A percentile compares a stretch with the other conserved stretches of the same genome.
Conservation (phyloP, 495 filamentous ascomycete species). For the Neurospora sp. region DNA sequence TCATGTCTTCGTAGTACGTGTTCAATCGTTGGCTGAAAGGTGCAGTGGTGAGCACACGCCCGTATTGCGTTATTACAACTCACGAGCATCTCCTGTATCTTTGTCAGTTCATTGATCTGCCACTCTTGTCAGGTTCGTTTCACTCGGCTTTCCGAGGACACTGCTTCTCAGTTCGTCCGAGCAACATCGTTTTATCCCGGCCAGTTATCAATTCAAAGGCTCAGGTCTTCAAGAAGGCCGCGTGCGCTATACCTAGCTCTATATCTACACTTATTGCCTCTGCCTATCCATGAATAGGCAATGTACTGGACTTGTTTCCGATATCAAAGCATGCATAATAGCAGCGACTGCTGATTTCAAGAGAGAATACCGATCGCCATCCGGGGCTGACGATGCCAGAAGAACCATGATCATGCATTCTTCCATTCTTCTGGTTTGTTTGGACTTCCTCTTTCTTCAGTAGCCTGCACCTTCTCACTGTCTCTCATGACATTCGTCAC, state of each 20-base stretch:
- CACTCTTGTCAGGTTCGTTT: background rate
- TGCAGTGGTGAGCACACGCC: no score
- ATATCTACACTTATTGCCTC: background rate
- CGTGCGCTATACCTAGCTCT: background rate
- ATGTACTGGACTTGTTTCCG: background rate
- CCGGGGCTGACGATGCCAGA: background rate
- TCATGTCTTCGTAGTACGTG: no score
- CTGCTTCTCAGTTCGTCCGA: background rate
- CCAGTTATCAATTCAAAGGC: background rate
- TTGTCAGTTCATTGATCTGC: background rate
- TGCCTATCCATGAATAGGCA: background rate
- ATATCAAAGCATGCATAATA: background rate
- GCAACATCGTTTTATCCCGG: background rate
- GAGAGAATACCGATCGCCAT: background rate
- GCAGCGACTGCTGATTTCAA: background rate
- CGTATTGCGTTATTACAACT: background rate
- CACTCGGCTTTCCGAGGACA: background rate
- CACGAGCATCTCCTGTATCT: background rate
- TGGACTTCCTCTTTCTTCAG: background rate
- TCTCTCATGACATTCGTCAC: background rate
- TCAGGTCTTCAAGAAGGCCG: background rate
- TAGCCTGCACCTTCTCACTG: background rate
- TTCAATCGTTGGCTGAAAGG: background rate
- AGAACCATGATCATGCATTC: background rate
- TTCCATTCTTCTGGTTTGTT: background rate